Evolutionary conservation across 768 basidiomycete genomes (phyloP).

Genomic region (Xanthoconium stramineum): DNA sequence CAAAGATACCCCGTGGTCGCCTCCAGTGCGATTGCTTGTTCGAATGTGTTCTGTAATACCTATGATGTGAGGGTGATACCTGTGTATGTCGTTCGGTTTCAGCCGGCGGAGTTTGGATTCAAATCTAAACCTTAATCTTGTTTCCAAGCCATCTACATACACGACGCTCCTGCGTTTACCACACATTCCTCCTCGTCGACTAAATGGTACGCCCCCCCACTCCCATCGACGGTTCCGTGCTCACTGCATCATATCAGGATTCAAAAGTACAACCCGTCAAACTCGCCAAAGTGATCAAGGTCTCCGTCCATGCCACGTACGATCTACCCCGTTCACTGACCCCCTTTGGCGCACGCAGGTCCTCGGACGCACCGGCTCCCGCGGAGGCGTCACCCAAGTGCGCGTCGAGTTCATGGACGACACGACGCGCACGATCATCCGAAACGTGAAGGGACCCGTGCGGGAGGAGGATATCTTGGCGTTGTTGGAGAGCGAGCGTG

Average conservation of each 20-base stretch:
- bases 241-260: conserved; percentile 44
- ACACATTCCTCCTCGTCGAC: conserved; percentile 4
- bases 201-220: conserved; percentile 18
- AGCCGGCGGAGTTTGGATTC: conserved; percentile 17
- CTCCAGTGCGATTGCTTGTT: too few species aligned
- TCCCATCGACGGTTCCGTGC: too few species aligned
- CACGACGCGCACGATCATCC: conserved; percentile 91
- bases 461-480: conserved; percentile 95
- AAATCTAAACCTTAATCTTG: conserved; percentile 23
- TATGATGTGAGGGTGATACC: too few species aligned
- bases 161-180: neutral
- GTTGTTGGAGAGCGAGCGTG: conserved; percentile 96
- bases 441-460: conserved; percentile 98
- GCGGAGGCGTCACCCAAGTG: conserved; percentile 99
- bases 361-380: conserved; percentile 96
- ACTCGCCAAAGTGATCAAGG: conserved; percentile 97
- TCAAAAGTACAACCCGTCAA: conserved; percentile 91
- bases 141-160: conserved; percentile 12
- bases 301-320: conserved; percentile 24
- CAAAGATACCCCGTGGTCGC: conserved; percentile 6
- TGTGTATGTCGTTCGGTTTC: conserved; percentile 5
- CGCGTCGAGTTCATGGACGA: conserved; percentile 99
- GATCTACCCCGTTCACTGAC: neutral
- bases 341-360: conserved; percentile 50
- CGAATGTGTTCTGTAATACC: too few species aligned